These are phyloP conservation scores for Venturia carpophila DNA, from an alignment of 2,329 filamentous ascomycete species.

Conservation along the genomic window DNA sequence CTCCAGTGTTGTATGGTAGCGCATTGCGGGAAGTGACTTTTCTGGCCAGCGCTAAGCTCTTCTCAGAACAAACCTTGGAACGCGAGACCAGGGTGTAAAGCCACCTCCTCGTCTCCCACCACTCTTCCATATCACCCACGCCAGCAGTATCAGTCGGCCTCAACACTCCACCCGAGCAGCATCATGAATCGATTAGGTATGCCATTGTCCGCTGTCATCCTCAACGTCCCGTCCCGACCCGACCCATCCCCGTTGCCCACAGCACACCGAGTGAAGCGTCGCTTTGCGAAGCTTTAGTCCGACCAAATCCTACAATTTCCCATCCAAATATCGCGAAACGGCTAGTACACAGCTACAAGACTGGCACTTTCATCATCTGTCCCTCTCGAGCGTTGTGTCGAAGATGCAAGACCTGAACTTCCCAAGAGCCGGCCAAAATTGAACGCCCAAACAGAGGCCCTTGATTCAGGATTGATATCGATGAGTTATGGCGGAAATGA, in stretches of 20 bases:
- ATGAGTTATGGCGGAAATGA: not conserved
- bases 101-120: not conserved
- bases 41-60: not conserved
- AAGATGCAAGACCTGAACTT: not conserved
- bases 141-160: not conserved
- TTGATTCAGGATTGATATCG: not conserved
- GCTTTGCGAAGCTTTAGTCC: not conserved
- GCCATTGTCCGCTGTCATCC: not conserved
- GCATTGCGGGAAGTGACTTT: not conserved
- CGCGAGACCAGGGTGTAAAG: not conserved
- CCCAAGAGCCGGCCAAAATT: not conserved
- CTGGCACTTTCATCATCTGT: not conserved
- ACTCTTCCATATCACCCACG: not conserved
- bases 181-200: conserved; percentile 8
- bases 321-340: not conserved
- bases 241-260: conserved; percentile 1
- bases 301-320: not conserved
- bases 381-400: not conserved
- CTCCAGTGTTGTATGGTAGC: not conserved
- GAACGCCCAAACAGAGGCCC: not conserved
- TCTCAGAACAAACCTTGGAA: not conserved
- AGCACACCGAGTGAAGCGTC: not conserved
- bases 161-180: not conserved
- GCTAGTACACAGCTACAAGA: not conserved
- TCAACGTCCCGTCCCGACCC: not conserved